Percentiles rank a stretch among this genome's conserved stretches.
Conservation (phyloP, 352 stramenopile genomes). For the Phytophthora cryptogea region DNA sequence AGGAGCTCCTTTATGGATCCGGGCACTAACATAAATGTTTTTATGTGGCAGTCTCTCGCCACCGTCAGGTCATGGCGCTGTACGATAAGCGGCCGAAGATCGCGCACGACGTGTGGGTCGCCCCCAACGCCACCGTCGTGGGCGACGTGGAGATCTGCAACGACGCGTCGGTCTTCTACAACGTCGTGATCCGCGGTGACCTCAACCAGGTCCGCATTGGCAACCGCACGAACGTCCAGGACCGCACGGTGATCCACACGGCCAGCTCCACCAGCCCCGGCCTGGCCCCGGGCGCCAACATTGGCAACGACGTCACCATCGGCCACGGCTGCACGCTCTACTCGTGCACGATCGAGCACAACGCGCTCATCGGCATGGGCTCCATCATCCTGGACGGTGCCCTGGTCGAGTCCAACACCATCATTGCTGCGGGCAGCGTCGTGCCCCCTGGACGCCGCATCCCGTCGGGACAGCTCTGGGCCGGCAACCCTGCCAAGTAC, state of each 20-base stretch:
- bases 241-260: constrained; percentile 95
- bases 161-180: constrained; percentile 96
- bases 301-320: constrained; percentile 97
- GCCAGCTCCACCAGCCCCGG: constrained; percentile 79
- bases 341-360: constrained; percentile 96
- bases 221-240: constrained; percentile 97
- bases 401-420: constrained; percentile 93
- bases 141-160: constrained; percentile 95
- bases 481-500: constrained; percentile 96
- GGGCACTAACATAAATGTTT: background rate
- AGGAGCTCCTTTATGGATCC: background rate
- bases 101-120: constrained; percentile 93
- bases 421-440: constrained; percentile 95
- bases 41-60: constrained; percentile 80
- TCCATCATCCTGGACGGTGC: constrained; percentile 93
- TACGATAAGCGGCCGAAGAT: constrained; percentile 92
- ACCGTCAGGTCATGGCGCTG: constrained; percentile 93
- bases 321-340: constrained; percentile 95
- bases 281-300: constrained; percentile 85
- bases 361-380: constrained; percentile 96
- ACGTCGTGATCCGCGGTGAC: constrained; percentile 94
- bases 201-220: constrained; percentile 94
- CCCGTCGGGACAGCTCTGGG: constrained; percentile 94
- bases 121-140: constrained; percentile 96
- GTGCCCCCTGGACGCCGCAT: constrained; percentile 89